Percentiles rank a stretch among this genome's conserved stretches.
phyloP scores from a whole-genome alignment of 192 early-diverging fungal genomes.

The Pilaira anomala region DNA sequence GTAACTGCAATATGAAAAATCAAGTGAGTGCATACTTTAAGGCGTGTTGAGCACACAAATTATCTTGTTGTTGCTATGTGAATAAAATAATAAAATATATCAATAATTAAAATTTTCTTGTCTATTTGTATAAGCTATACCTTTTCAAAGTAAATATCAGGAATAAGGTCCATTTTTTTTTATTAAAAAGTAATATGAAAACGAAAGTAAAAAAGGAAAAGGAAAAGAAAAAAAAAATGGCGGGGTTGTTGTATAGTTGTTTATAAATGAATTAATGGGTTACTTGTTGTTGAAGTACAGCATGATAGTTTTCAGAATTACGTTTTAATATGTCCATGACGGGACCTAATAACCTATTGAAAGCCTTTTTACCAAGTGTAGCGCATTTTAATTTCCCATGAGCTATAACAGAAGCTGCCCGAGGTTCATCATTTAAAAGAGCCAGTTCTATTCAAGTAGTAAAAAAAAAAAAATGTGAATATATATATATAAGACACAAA shows the following conservation, averaged over 20 bases:
- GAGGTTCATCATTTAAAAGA: slow-evolving; percentile 84
- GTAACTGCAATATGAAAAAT: not conserved
- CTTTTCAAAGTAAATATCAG: slow-evolving; percentile 35
- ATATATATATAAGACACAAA: too few species aligned
- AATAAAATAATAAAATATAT: not conserved
- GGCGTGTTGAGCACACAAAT: slow-evolving; percentile 80
- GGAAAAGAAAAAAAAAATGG: too few species aligned
- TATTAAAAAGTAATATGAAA: not conserved
- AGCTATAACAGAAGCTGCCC: slow-evolving; percentile 87
- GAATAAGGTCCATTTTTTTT: slow-evolving; percentile 26
- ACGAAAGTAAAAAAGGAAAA: not conserved
- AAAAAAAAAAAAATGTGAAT: not conserved
- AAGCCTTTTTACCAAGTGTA: slow-evolving; percentile 92
- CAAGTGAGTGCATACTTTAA: slow-evolving; percentile 46
- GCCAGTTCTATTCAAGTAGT: slow-evolving; percentile 71
- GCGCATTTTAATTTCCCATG: slow-evolving; percentile 91
- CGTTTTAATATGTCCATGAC: slow-evolving; percentile 94
- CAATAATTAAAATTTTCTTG: not conserved
- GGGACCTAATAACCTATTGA: slow-evolving; percentile 92
- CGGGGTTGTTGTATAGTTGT: too few species aligned
- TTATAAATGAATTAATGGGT: not conserved
- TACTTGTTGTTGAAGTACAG: not conserved
- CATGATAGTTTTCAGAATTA: slow-evolving; percentile 56
- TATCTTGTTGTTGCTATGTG: slow-evolving; percentile 68
- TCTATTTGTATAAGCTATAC: slow-evolving; percentile 2